Conservation (phyloP, 805 yeast species). For the Ogataea zsoltii region DNA sequence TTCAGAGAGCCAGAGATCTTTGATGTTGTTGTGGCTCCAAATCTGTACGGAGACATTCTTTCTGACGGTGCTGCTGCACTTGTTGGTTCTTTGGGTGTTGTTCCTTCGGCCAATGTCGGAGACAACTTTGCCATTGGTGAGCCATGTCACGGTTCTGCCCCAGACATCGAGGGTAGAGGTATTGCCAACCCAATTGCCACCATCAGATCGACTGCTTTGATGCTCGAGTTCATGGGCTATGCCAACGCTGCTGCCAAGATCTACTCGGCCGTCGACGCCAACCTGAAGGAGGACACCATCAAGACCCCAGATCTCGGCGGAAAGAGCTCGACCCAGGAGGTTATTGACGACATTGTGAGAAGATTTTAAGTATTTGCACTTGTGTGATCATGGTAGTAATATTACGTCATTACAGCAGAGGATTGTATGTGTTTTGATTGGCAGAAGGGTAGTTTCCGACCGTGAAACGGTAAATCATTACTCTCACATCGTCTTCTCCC, state of each 20-base stretch:
- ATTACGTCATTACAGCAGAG: too few species aligned
- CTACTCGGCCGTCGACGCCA: constrained; percentile 92
- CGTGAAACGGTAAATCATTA: too few species aligned
- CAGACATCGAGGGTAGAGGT: constrained; percentile 95
- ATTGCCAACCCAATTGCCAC: constrained; percentile 97
- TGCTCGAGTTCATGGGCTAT: constrained; percentile 96
- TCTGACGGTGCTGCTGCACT: constrained; percentile 98
- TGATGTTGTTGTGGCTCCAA: constrained; percentile 98
- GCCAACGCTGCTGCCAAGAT: constrained; percentile 87
- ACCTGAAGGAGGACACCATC: constrained; percentile 73
- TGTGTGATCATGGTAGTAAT: too few species aligned
- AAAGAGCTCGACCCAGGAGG: constrained; percentile 80
- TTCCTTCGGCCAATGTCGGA: constrained; percentile 98
- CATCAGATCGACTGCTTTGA: constrained; percentile 93
- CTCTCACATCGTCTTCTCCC: too few species aligned
- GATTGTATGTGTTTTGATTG: too few species aligned
- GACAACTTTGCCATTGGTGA: constrained; percentile 96
- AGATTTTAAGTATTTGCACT: constrained; percentile 41
- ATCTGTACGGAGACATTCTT: constrained; percentile 94
- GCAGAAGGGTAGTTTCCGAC: too few species aligned
- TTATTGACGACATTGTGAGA: constrained; percentile 75
- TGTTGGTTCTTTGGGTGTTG: constrained; percentile 96
- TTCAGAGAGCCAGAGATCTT: constrained; percentile 97
- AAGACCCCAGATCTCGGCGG: constrained; percentile 98
- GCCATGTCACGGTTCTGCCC: constrained; percentile 99